Evolutionary conservation across 768 basidiomycete species (phyloP).

Genomic region (Podaxis mareebaensis): DNA sequence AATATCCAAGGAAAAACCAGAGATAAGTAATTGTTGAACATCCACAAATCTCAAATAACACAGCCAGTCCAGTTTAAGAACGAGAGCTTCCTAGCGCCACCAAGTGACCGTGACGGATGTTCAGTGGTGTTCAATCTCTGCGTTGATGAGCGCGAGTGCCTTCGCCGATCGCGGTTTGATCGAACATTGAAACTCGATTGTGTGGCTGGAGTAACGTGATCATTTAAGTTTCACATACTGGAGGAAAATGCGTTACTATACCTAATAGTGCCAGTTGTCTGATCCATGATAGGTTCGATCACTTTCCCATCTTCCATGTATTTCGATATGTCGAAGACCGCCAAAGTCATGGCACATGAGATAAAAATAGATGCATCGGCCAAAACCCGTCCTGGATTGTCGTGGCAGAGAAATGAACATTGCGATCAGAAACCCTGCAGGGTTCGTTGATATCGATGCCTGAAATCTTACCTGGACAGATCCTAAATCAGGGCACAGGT

Average conservation of each 20-base stretch:
- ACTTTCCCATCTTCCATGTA: conserved; percentile 24
- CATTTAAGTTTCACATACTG: background rate
- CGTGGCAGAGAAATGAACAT: background rate
- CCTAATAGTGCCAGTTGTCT: conserved; percentile 50
- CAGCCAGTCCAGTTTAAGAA: background rate
- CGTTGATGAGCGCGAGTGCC: conserved; percentile 36
- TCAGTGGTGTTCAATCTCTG: background rate
- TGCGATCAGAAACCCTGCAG: conserved; percentile 12
- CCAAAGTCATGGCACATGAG: conserved; percentile 39
- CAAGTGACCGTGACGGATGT: background rate
- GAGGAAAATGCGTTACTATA: conserved; percentile 13
- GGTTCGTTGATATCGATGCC: background rate
- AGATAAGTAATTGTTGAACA: too few relatives aligned
- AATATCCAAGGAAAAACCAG: too few relatives aligned
- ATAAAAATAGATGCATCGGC: conserved; percentile 47
- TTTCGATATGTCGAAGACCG: conserved; percentile 41
- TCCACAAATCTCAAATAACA: too few relatives aligned
- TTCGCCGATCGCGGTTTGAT: conserved; percentile 42
- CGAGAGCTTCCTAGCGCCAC: background rate
- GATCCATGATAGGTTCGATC: conserved; percentile 39
- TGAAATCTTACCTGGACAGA: conserved; percentile 32
- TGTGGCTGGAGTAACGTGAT: conserved; percentile 32
- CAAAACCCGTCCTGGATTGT: conserved; percentile 31
- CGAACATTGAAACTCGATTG: conserved; percentile 40
- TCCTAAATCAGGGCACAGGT: conserved; percentile 22